A percentile compares a stretch with the other conserved stretches of the same genome.
Conservation (phyloP, 1,284 basidiomycete genomes). For the Ganoderma leucocontextum region DNA sequence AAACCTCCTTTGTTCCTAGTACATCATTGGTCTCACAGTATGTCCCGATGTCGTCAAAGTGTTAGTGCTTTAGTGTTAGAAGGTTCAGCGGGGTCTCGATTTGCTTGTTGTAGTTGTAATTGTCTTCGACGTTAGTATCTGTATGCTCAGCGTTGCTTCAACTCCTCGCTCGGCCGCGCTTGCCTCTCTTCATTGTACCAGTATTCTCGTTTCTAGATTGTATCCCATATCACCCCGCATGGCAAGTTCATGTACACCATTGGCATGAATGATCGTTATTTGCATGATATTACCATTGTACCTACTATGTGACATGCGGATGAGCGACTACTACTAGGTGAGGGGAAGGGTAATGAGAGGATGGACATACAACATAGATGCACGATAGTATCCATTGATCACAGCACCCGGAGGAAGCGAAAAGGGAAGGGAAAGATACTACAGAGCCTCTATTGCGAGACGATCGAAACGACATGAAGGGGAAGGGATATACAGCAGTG, state of each 20-base stretch:
- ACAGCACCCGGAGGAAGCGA: neutral
- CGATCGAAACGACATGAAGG: neutral
- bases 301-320: constrained; percentile 2
- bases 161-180: too few relatives aligned
- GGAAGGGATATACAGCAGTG: constrained; percentile 2
- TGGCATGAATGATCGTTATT: neutral
- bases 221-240: neutral
- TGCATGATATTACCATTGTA: constrained; percentile 10
- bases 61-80: neutral
- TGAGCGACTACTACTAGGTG: too few relatives aligned
- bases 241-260: neutral
- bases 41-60: neutral
- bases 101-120: neutral
- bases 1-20: neutral
- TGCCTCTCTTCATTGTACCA: too few relatives aligned
- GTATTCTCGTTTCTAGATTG: too few relatives aligned
- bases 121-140: neutral
- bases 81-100: neutral
- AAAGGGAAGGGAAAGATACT: neutral
- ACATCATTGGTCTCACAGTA: neutral
- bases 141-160: neutral
- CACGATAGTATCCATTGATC: constrained; percentile 4
- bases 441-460: constrained; percentile 7
- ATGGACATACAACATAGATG: constrained; percentile 8
- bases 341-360: neutral